These are phyloP conservation scores for Passalora sequoiae DNA, from an alignment of 2,329 filamentous ascomycete species.

Conservation along the genomic window DNA sequence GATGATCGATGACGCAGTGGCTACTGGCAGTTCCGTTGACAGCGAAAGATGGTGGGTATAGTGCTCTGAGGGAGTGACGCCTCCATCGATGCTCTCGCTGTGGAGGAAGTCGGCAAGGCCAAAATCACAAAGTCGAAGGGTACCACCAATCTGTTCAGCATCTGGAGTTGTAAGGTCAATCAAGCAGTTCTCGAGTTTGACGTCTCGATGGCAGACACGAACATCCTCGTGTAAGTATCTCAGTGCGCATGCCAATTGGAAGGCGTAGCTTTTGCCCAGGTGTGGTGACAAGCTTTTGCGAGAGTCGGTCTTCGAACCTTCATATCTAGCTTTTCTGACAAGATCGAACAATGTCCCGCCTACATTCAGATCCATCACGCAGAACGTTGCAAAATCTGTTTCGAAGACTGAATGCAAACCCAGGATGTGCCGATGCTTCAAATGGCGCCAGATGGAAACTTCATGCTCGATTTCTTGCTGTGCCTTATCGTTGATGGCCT, in stretches of 20 bases:
- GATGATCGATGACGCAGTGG: conserved; percentile 44
- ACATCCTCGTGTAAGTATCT: conserved; percentile 65
- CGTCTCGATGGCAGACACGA: conserved; percentile 60
- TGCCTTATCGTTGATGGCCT: conserved; percentile 59
- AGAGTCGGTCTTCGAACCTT: conserved; percentile 23
- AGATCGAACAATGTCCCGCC: conserved; percentile 62
- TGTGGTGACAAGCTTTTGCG: conserved; percentile 42
- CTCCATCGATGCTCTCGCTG: conserved; percentile 39
- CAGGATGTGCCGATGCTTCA: conserved; percentile 58
- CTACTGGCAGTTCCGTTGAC: conserved; percentile 17
- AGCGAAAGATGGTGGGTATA: conserved; percentile 15
- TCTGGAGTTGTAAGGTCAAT: conserved; percentile 50
- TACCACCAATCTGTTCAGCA: conserved; percentile 48
- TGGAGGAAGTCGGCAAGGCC: conserved; percentile 64
- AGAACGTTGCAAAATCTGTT: conserved; percentile 63
- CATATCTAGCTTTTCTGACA: conserved; percentile 49
- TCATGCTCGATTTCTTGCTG: conserved; percentile 66
- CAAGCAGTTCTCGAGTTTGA: conserved; percentile 66
- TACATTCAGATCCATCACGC: conserved; percentile 59
- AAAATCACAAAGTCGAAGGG: conserved; percentile 62
- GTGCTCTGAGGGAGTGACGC: conserved; percentile 5
- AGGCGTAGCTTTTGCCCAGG: conserved; percentile 56
- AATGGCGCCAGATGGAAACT: conserved; percentile 61
- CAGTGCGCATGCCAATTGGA: conserved; percentile 59
- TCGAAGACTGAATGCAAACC: conserved; percentile 60